Base-by-base conservation (phyloP, 2,329 filamentous ascomycete species). In the Fusarium poae region DNA sequence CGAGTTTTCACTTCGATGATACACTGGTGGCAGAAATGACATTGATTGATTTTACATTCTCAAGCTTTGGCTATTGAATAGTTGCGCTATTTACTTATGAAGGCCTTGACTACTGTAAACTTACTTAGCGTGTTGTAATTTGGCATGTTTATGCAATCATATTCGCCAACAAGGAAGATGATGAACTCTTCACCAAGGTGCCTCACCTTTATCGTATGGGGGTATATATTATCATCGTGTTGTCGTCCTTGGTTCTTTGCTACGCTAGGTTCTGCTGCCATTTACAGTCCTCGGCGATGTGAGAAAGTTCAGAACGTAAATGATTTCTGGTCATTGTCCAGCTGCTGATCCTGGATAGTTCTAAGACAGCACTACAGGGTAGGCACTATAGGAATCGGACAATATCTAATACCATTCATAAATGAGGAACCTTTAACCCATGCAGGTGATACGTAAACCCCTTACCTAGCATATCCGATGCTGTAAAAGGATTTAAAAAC, bases 101-200 rank as follows among this genome's bases (percentile, higher is more conserved):
- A 49, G 45, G 37, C 29, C 20, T 27, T 65, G 49, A 25, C 42
- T 58, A 50, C 29, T 55, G 54, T 62, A 72, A 44, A 62, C 52
- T 48, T 73, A 62, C 52, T 55, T 73, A 67, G 58, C 32, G 63
- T 53, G 51, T 73, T 70, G 68, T 72, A 68, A 72, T 70, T 57
- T 57, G 50, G 39, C 30, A 56, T 35, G 12, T 57, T 55, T 57
- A 55, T 63, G 43, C 35, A 43, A 44, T 29, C 32, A 39, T 10
- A 43, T 43, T 53, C 11, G 34, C 9, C n/a, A 5, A 18, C 13
- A 13, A 21, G 6, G 6, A 12, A n/a, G 7, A 16, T 23, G 3
- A 4, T 42, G 10, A 4, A 4, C 8, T 42, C 13, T 42, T 8
- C 15, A 42, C 15, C 5, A 5, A 9, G 15, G 12, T 23, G 3